These are phyloP conservation scores for Coemansia sp. DNA, from an alignment of 371 early-diverging fungal species.

Conservation along the genomic window DNA sequence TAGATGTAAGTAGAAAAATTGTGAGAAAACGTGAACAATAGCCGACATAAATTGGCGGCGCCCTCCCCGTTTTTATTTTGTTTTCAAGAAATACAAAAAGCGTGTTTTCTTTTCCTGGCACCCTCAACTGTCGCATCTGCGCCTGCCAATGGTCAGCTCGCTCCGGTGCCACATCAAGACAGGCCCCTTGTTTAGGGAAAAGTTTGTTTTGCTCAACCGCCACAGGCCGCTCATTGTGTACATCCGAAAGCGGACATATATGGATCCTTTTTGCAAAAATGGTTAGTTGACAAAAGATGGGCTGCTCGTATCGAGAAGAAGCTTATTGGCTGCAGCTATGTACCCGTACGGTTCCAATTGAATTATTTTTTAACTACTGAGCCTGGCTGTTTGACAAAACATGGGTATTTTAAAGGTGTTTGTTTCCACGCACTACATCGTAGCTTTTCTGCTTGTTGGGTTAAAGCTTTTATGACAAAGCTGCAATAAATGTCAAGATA, in stretches of 20 bases:
- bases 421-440: not conserved
- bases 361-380: not conserved
- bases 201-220: not conserved
- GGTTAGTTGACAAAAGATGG: not conserved
- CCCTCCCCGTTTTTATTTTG: constrained; percentile 4
- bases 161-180: not conserved
- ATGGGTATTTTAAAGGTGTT: not conserved
- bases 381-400: not conserved
- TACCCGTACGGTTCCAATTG: not conserved
- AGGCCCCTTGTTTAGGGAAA: not conserved
- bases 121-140: not conserved
- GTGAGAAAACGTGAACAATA: constrained; percentile 5
- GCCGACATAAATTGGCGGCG: constrained; percentile 8
- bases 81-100: not conserved
- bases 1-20: not conserved
- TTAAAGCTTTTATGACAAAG: no score
- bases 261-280: not conserved
- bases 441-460: not conserved
- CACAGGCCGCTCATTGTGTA: not conserved
- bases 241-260: not conserved
- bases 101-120: not conserved
- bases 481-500: not conserved
- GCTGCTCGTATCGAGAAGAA: not conserved
- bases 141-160: not conserved
- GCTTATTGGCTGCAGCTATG: constrained; percentile 3